Evolutionary conservation across 1,284 basidiomycete species (phyloP).

Genomic region (Chondrostereum purpureum): DNA sequence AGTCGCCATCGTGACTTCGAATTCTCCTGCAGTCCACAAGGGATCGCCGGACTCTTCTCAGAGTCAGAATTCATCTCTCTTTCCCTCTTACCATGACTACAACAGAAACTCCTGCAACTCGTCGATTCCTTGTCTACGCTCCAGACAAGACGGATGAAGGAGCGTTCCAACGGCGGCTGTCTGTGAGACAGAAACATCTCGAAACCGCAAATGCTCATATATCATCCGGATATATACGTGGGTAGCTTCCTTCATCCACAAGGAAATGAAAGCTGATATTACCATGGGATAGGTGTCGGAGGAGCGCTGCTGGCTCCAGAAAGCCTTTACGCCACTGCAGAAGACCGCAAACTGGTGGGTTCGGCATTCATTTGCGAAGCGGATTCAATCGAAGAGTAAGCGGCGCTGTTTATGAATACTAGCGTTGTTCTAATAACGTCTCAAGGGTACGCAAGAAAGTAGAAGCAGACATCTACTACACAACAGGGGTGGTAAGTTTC

Average conservation of each 20-base stretch:
- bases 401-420: background rate
- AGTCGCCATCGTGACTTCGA: too few species aligned
- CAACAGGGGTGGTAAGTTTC: slow-evolving; percentile 30
- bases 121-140: slow-evolving; percentile 1
- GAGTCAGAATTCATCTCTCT: too few species aligned
- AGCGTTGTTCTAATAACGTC: background rate
- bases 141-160: slow-evolving; percentile 22
- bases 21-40: too few species aligned
- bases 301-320: slow-evolving; percentile 32
- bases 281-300: slow-evolving; percentile 26
- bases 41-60: too few species aligned
- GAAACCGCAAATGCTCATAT: slow-evolving; percentile 33
- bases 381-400: slow-evolving; percentile 34
- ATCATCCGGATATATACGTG: slow-evolving; percentile 37
- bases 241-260: slow-evolving; percentile 13
- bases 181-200: slow-evolving; percentile 40
- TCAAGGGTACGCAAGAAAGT: slow-evolving; percentile 29
- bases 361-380: slow-evolving; percentile 36
- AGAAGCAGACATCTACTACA: slow-evolving; percentile 33
- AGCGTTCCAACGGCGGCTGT: slow-evolving; percentile 39
- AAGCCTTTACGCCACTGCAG: slow-evolving; percentile 25
- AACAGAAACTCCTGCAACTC: too few species aligned
- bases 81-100: too few species aligned
- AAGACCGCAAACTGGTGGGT: slow-evolving; percentile 34
- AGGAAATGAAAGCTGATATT: background rate